Evolutionary conservation across 805 yeast genomes (phyloP), one percentile per base, ranked within the genome.

Genomic region (Pichia sporocuriosa): DNA sequence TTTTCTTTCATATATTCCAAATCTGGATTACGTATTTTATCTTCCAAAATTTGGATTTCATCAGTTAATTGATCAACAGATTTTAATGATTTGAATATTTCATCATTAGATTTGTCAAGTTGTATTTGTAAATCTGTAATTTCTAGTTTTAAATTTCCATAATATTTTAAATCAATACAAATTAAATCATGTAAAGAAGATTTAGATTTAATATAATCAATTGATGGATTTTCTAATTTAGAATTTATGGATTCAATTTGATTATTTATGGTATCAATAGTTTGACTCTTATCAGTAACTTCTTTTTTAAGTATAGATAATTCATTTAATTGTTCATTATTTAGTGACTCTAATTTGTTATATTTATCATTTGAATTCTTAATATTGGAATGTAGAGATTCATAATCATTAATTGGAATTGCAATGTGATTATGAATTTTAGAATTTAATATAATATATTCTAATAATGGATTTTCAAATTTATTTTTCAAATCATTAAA

Each of bases 391-490:
- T 10, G 12, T 15, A 26, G n/a, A 11, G 21, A 16, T n/a, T 40
- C 19, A 30, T 42, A 44, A 15, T 44, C 47, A 4, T 35, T 32
- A 17, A 36, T 20, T 17, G 56, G 46, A 19, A 55, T 21, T 3
- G 46, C 37, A 13, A 49, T 46, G 13, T 42, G 36, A 6, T 42
- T 44, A 29, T 40, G 45, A 10, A 53, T 61, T 19, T 42, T 39
- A 26, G 34, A 25, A 17, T 40, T 30, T 19, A 27, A 28, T 17
- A 39, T 35, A 31, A 65, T 44, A 39, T 57, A 57, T 9, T 54
- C 62, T 19, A 55, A 47, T 9, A 63, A 50, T 6, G 77, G 75
- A 7, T 48, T 44, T 9, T 48, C 52, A 17, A 52, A n/a, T 37
- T 40, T 39, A 10, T 20, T 17, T 22, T 50, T 47, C 10, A 30